Evolutionary conservation across 2,329 filamentous ascomycete genomes (phyloP).

Genomic region (Nemania abortiva): DNA sequence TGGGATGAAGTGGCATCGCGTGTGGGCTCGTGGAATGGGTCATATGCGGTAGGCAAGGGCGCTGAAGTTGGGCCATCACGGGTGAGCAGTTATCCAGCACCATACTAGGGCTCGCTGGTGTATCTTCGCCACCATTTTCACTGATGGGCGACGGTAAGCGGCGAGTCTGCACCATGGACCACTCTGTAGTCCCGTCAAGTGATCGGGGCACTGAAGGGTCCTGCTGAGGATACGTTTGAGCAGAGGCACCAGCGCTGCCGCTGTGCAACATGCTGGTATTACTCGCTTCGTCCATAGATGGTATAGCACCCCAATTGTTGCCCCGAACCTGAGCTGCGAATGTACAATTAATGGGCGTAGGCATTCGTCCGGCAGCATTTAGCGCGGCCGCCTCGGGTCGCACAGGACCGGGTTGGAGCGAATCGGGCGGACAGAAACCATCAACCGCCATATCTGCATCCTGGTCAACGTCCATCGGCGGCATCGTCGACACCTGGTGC

Average conservation of each 20-base stretch:
- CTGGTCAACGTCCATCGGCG: slow-evolving; percentile 53
- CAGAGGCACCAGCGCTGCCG: slow-evolving; percentile 34
- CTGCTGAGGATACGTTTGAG: slow-evolving; percentile 52
- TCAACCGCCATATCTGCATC: slow-evolving; percentile 67
- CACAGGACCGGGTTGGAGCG: slow-evolving; percentile 49
- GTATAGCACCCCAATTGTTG: slow-evolving; percentile 60
- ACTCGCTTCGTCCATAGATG: slow-evolving; percentile 47
- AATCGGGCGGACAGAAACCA: slow-evolving; percentile 44
- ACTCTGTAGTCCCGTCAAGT: slow-evolving; percentile 60
- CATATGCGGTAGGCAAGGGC: slow-evolving; percentile 52
- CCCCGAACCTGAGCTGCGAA: slow-evolving; percentile 68
- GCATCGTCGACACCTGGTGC: slow-evolving; percentile 42
- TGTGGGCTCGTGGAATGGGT: slow-evolving; percentile 53
- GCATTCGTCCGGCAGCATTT: slow-evolving; percentile 62
- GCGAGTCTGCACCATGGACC: slow-evolving; percentile 65
- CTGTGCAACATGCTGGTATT: slow-evolving; percentile 46
- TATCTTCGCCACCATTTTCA: slow-evolving; percentile 64
- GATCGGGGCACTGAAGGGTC: slow-evolving; percentile 63
- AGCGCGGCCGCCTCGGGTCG: slow-evolving; percentile 51
- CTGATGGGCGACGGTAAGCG: slow-evolving; percentile 71
- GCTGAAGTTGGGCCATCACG: slow-evolving; percentile 51
- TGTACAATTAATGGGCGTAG: slow-evolving; percentile 70
- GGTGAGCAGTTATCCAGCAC: slow-evolving; percentile 52
- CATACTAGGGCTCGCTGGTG: slow-evolving; percentile 55
- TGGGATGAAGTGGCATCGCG: slow-evolving; percentile 53